These are phyloP conservation scores for Hevea brasiliensis DNA, from an alignment of 345 rosid genomes.

Conservation along the genomic window DNA sequence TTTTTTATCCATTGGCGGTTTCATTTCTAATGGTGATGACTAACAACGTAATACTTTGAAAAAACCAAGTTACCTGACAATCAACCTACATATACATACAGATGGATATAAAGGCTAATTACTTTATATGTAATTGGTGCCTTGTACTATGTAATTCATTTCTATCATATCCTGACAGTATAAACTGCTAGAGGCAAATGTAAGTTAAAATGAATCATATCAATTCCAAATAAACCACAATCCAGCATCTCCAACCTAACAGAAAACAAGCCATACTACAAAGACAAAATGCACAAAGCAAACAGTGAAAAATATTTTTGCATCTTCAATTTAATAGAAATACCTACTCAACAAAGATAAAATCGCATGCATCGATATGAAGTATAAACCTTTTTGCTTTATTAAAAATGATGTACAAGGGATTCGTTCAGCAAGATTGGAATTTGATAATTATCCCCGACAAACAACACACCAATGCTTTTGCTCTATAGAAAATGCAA, in stretches of 20 bases:
- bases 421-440: not conserved
- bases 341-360: not conserved
- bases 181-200: too few species aligned
- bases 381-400: not conserved
- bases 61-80: not conserved
- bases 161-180: too few species aligned
- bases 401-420: constrained; percentile 17
- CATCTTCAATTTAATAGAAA: not conserved
- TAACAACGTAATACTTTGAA: not conserved
- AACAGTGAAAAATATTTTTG: not conserved
- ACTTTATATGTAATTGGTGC: too few species aligned
- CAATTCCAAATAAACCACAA: not conserved
- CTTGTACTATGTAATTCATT: too few species aligned
- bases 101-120: too few species aligned
- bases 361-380: not conserved
- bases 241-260: not conserved
- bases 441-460: not conserved
- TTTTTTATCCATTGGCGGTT: not conserved
- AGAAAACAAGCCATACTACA: not conserved
- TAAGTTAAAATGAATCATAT: not conserved
- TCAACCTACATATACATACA: not conserved
- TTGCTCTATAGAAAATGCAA: not conserved
- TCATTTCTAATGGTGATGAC: not conserved
- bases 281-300: not conserved
- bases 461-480: not conserved